Percentiles rank a stretch among this genome's conserved stretches.
Conservation (phyloP, 306 rosid genomes). For the Lagenaria siceraria region DNA sequence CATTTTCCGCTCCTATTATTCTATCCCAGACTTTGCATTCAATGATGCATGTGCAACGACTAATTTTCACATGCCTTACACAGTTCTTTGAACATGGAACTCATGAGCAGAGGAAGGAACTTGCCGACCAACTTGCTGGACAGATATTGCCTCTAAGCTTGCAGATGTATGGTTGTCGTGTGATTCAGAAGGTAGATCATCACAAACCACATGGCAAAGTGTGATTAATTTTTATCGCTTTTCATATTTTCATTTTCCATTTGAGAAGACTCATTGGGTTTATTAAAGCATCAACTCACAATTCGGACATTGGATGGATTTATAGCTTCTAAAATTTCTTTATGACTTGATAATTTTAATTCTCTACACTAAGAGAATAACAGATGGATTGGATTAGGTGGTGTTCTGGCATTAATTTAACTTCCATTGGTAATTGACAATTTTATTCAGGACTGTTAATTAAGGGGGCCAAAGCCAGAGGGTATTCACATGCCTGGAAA, state of each 20-base stretch:
- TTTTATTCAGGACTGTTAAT: background rate
- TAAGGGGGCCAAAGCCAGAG: background rate
- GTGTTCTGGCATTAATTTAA: background rate
- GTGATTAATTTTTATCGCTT: background rate
- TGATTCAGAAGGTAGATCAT: constrained; percentile 55
- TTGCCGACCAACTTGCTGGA: constrained; percentile 46
- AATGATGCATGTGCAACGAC: background rate
- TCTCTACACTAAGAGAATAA: background rate
- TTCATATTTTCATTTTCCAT: background rate
- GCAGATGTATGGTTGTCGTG: constrained; percentile 78
- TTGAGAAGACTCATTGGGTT: background rate
- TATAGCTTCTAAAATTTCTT: background rate
- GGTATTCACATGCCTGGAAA: background rate
- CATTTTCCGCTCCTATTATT: background rate
- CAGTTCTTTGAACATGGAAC: constrained; percentile 56
- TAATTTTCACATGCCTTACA: background rate
- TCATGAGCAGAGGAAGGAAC: constrained; percentile 42
- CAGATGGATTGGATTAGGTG: background rate
- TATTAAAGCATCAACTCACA: background rate
- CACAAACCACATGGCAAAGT: background rate
- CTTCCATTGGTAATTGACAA: background rate
- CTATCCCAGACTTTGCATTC: constrained; percentile 1
- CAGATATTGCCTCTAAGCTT: constrained; percentile 45
- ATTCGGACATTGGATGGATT: background rate
- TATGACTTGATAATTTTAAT: background rate